Conservation (phyloP, 176 grass and related monocot species). For the Oryza longistaminata region DNA sequence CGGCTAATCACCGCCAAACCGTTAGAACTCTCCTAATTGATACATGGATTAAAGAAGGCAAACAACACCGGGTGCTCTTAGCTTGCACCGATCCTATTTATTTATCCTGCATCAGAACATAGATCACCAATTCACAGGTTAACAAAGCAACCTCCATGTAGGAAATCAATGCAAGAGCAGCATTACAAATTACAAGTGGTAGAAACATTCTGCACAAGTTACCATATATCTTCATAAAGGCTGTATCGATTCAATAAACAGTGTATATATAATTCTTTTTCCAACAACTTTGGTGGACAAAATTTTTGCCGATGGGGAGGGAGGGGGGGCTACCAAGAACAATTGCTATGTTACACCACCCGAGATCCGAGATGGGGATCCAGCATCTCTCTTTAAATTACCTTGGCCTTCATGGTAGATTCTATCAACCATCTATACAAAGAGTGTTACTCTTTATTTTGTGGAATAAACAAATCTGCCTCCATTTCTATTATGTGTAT, state of each 20-base stretch:
- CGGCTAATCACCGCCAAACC: background rate
- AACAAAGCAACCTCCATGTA: background rate
- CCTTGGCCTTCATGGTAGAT: constrained; percentile 9
- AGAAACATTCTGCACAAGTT: constrained; percentile 51
- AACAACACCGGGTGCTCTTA: background rate
- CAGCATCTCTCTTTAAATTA: constrained; percentile 39
- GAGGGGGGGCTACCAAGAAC: constrained; percentile 30
- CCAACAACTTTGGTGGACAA: constrained; percentile 31
- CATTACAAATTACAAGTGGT: constrained; percentile 17
- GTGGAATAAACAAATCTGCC: constrained; percentile 41
- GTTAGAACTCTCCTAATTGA: background rate
- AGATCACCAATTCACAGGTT: background rate
- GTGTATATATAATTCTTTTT: constrained; percentile 27
- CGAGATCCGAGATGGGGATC: constrained; percentile 1
- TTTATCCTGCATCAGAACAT: background rate
- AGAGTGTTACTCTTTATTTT: constrained; percentile 43
- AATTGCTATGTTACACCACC: constrained; percentile 50
- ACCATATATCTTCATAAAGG: constrained; percentile 15
- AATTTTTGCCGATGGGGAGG: background rate
- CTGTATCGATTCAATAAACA: constrained; percentile 36
- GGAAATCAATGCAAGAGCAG: background rate
- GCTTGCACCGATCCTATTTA: background rate
- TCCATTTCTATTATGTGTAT: constrained; percentile 57
- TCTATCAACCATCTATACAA: constrained; percentile 70
- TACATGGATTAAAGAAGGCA: too few species aligned